Conservation (phyloP, 2,329 filamentous ascomycete species). For the Epichloe brachyelytri region DNA sequence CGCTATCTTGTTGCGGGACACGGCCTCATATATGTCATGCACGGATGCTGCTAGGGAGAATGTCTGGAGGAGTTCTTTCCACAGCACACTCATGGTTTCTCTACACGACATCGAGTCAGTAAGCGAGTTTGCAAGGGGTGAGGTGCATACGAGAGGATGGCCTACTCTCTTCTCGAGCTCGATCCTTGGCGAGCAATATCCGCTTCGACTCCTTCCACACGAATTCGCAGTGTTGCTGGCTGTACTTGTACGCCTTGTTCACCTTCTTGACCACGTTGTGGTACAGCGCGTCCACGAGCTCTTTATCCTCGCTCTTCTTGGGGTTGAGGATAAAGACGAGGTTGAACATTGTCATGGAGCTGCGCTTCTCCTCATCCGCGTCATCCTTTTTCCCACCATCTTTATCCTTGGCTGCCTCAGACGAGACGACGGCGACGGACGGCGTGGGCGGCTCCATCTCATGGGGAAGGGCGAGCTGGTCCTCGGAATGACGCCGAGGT, state of each 20-base stretch:
- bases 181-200: constrained; percentile 70
- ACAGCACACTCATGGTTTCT: constrained; percentile 50
- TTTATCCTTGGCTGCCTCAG: constrained; percentile 16
- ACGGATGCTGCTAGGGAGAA: constrained; percentile 76
- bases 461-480: constrained; percentile 13
- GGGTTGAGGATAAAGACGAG: constrained; percentile 85
- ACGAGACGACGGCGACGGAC: constrained; percentile 11
- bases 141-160: constrained; percentile 3
- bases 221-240: constrained; percentile 80
- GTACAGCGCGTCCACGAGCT: constrained; percentile 65
- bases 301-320: constrained; percentile 61
- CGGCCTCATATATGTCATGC: constrained; percentile 66
- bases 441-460: constrained; percentile 15
- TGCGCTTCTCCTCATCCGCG: constrained; percentile 47
- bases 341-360: constrained; percentile 92
- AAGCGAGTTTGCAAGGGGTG: neutral
- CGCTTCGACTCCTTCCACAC: constrained; percentile 83
- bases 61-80: constrained; percentile 55
- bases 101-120: constrained; percentile 16
- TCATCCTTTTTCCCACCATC: constrained; percentile 29
- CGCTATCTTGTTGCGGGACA: constrained; percentile 76
- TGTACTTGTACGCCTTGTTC: constrained; percentile 83
- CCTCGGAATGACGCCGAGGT: constrained; percentile 20
- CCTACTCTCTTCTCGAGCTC: constrained; percentile 56
- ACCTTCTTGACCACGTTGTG: constrained; percentile 83